These are phyloP conservation scores for Garcia nutans DNA, from an alignment of 345 rosid genomes.

Conservation along the genomic window DNA sequence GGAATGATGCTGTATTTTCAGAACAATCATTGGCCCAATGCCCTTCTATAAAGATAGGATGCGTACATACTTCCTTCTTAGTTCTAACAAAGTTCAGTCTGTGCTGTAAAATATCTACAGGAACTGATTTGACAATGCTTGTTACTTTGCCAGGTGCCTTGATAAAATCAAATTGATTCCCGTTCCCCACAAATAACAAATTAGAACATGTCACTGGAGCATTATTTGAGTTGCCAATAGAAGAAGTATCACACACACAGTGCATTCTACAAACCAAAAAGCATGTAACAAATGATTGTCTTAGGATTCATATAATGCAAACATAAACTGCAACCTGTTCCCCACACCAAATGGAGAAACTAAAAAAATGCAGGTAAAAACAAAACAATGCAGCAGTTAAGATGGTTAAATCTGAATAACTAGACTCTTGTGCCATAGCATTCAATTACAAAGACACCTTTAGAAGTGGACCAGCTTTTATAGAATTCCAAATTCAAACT, in stretches of 20 bases:
- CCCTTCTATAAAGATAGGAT: slow-evolving; percentile 8
- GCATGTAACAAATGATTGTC: slow-evolving; percentile 10
- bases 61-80: slow-evolving; percentile 7
- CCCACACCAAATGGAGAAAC: not conserved
- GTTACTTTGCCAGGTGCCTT: slow-evolving; percentile 10
- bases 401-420: not conserved
- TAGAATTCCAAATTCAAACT: not conserved
- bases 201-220: slow-evolving; percentile 10
- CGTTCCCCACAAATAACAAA: slow-evolving; percentile 13
- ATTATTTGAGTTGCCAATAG: slow-evolving; percentile 12
- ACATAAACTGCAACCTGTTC: not conserved
- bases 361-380: not conserved
- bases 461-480: not conserved
- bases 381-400: not conserved
- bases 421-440: not conserved
- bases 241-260: slow-evolving; percentile 6
- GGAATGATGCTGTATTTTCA: not conserved
- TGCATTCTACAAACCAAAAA: slow-evolving; percentile 26
- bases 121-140: not conserved
- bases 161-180: slow-evolving; percentile 3
- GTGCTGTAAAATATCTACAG: slow-evolving; percentile 17
- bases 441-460: not conserved
- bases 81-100: slow-evolving; percentile 8
- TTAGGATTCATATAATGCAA: not conserved
- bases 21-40: slow-evolving; percentile 16